phyloP scores from a whole-genome alignment of 2,329 filamentous ascomycete genomes.

The Beauveria brongniartii region DNA sequence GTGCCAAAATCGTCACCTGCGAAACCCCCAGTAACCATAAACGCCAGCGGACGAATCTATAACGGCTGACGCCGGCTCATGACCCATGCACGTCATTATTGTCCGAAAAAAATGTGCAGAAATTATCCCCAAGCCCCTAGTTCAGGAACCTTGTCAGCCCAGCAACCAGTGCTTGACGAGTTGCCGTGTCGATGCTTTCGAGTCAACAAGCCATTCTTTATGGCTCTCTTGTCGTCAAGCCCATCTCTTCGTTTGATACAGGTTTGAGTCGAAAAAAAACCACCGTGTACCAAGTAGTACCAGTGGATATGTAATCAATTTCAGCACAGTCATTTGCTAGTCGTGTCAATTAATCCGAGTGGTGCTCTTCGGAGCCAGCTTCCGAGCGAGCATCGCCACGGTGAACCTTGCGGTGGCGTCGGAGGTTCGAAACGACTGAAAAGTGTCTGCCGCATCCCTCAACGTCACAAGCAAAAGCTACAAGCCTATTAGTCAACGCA shows the following conservation, averaged over 20 bases:
- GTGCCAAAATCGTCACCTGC: not conserved
- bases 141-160: not conserved
- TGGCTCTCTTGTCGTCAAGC: slow-evolving; percentile 5
- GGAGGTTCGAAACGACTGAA: slow-evolving; percentile 91
- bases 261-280: not conserved
- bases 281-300: not conserved
- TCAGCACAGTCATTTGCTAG: not conserved
- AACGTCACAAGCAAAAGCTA: slow-evolving; percentile 89
- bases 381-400: slow-evolving; percentile 58
- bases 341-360: slow-evolving; percentile 41
- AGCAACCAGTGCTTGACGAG: not conserved
- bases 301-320: not conserved
- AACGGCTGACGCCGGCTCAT: not conserved
- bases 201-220: slow-evolving; percentile 2
- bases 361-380: slow-evolving; percentile 54
- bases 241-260: not conserved
- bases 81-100: not conserved
- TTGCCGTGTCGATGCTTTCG: not conserved
- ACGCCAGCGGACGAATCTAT: slow-evolving; percentile 6
- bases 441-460: slow-evolving; percentile 94
- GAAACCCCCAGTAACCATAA: not conserved
- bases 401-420: slow-evolving; percentile 93
- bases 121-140: not conserved
- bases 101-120: not conserved
- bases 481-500: slow-evolving; percentile 4